phyloP scores from a whole-genome alignment of 306 rosid species.

The Hippophae tibetana region DNA sequence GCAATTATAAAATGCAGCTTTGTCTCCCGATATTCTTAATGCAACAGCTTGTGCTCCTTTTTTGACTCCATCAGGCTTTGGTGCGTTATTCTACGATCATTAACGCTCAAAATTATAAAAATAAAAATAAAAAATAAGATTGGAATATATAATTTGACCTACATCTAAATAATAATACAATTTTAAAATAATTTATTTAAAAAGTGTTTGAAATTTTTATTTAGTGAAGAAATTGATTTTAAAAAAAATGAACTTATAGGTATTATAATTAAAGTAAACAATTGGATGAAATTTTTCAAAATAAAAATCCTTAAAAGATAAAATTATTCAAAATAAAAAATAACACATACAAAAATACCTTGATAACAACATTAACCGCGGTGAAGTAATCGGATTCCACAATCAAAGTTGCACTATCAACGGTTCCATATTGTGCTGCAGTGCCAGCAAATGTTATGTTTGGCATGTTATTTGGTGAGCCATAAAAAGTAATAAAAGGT shows the following conservation, averaged over 20 bases:
- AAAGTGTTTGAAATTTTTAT: too few species aligned
- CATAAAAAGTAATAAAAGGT: slow-evolving; percentile 44
- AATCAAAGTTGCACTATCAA: slow-evolving; percentile 44
- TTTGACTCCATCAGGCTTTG: slow-evolving; percentile 22
- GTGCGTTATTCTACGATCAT: slow-evolving; percentile 27
- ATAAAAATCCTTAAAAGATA: too few species aligned
- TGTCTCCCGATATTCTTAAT: slow-evolving; percentile 28
- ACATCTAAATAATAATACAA: too few species aligned
- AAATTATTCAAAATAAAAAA: too few species aligned
- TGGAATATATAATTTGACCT: neutral
- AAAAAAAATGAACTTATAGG: too few species aligned
- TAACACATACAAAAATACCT: slow-evolving; percentile 8
- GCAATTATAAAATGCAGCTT: slow-evolving; percentile 29
- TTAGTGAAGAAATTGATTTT: too few species aligned
- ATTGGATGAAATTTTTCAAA: too few species aligned
- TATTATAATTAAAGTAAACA: too few species aligned
- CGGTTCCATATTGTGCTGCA: slow-evolving; percentile 35
- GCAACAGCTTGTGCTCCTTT: slow-evolving; percentile 36
- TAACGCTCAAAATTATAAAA: neutral
- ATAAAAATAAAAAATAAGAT: too few species aligned
- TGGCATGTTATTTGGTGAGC: slow-evolving; percentile 22
- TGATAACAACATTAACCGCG: slow-evolving; percentile 30
- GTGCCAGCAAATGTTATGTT: slow-evolving; percentile 34
- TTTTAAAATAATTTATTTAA: too few species aligned
- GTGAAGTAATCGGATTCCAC: slow-evolving; percentile 28